Evolutionary conservation across 495 filamentous ascomycete genomes (phyloP), one percentile per base, ranked within the genome.

Genomic region (Talaromyces wortmannii): DNA sequence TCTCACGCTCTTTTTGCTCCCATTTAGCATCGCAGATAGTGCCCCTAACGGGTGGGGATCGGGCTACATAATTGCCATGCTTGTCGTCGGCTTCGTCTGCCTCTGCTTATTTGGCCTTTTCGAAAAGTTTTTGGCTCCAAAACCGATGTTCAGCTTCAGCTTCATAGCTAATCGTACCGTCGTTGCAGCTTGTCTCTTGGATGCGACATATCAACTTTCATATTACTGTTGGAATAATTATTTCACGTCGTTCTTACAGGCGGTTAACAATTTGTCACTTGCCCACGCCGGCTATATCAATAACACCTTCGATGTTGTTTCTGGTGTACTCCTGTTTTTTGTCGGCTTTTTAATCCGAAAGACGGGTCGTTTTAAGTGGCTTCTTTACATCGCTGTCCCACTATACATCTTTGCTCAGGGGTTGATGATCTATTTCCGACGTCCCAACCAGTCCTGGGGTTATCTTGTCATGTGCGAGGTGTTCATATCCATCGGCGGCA

Each of bases 391-490:
- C 63, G 83, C 73, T 54, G 58, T 86, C 0, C 82, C 83, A 3
- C 59, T 88, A 40, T 70, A 74, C 59, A 70, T 85, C 42, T 76
- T 85, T 30, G 75, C 61, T 6, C 59, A 61, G 3, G 78, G 83
- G 15, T 78, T 85, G 36, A 75, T 87, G 70, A 85, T 72, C 58
- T 78, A 63, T 57, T 88, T 87, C 75, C 81, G 85, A 33, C 77
- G 81, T 18, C 75, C 79, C 53, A 66, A 73, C 50, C 71, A 68
- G 18, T 57, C 73, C 51, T 63, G 86, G 18, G 85, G 83, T 8
- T 83, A 82, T 62, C 69, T 90, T 17, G 71, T 86, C 63, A 84
- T 88, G 79, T 82, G 77, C 59, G 82, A 89, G 63, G 83, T 89
- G 62, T 79, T 87, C 64, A 85, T 87, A 55, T 79, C 83, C 31